A percentile compares a stretch with the other conserved stretches of the same genome.
Conservation (phyloP, 2,329 filamentous ascomycete genomes). For the Colletotrichum karsti region DNA sequence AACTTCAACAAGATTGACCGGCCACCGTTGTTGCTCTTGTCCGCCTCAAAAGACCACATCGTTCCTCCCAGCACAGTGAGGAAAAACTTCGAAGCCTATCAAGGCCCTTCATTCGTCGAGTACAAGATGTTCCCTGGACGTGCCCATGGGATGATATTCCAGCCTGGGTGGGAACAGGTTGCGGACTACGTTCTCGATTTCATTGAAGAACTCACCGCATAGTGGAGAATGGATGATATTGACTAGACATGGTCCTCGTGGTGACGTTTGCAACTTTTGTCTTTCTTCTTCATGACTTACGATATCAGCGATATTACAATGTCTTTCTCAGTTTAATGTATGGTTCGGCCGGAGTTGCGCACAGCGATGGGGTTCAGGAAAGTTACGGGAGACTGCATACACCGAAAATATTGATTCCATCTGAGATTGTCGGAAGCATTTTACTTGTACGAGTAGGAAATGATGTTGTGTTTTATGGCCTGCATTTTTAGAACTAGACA, state of each 20-base stretch:
- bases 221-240: background rate
- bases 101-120: slow-evolving; percentile 26
- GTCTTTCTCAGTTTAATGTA: no score
- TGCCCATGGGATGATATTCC: slow-evolving; percentile 33
- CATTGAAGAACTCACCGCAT: background rate
- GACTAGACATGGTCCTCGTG: background rate
- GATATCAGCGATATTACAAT: no score
- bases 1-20: slow-evolving; percentile 22
- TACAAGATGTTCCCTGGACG: slow-evolving; percentile 31
- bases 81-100: slow-evolving; percentile 31
- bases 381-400: no score
- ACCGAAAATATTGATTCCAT: no score
- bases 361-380: no score
- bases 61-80: slow-evolving; percentile 30
- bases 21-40: slow-evolving; percentile 28
- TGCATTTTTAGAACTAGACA: no score
- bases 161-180: slow-evolving; percentile 30
- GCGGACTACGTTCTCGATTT: slow-evolving; percentile 19
- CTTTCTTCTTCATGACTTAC: no score
- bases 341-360: no score
- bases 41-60: slow-evolving; percentile 31
- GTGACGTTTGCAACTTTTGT: no score
- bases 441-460: no score
- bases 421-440: no score
- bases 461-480: no score